Evolutionary conservation across 768 basidiomycete species (phyloP), one percentile per base, ranked within the genome.

Genomic region (Lentinula lateritia): DNA sequence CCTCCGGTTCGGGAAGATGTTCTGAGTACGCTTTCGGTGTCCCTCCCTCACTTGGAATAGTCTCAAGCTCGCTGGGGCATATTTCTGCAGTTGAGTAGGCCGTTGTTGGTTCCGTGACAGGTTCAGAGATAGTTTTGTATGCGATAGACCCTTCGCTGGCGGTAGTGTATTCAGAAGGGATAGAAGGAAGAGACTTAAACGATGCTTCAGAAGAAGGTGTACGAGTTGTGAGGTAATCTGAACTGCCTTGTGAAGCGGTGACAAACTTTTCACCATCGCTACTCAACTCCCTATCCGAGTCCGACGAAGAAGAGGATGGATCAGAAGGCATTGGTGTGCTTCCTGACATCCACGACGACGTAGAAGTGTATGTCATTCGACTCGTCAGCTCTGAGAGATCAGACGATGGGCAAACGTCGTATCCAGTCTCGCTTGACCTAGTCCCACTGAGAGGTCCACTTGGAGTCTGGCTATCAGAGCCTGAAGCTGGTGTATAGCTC

Each of bases 101-200:
- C 1, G 80, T 79, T 15, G 68, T 67, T 10, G 67, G 64, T 6
- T 76, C 66, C 34, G 74, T 73, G 1, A 74, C 71, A n/a, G 81
- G 78, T 48, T 80, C 80, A 4, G 83, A 83, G 1, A 79, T 80
- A 18, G 79, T 69, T 52, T 78, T 78, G 41, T 83, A 83, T 6
- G 80, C 79, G 23, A 76, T 72, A 5, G 70, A 62, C 34, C 82
- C 82, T 16, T 79, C 73, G 23, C 80, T 73, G 42, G 76, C 85
- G 18, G 84, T 86, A 35, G 74, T 71, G 62, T 82, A 89, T 15
- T 75, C 70, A n/a, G 74, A 85, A 12, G 85, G 85, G 63, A 86
- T 86, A 3, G 81, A 82, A 0, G 85, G 84, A 60, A 86, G 71
- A 5, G 85, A 86, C 60, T 75, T 76, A 70, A 82, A 85, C 0